Conservation (phyloP, 139 green algal genomes). For the Picochlorum sp. region DNA sequence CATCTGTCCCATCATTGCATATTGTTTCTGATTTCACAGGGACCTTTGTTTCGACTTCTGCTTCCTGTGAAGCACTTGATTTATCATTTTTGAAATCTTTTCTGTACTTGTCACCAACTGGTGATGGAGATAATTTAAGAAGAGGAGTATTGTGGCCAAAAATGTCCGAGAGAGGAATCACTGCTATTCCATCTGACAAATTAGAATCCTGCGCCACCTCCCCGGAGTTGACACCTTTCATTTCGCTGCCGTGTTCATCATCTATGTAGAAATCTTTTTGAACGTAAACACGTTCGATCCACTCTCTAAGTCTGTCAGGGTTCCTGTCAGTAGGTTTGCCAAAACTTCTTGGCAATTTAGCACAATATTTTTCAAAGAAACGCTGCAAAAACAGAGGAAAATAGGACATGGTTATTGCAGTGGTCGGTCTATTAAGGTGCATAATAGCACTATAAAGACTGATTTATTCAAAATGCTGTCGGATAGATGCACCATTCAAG, state of each 20-base stretch:
- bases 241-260: no score
- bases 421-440: no score
- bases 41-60: neutral
- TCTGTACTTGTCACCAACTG: no score
- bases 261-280: constrained; percentile 22
- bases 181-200: neutral
- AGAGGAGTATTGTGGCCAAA: neutral
- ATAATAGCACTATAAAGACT: no score
- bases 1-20: neutral
- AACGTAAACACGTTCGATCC: constrained; percentile 32
- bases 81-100: no score
- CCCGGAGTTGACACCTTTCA: no score
- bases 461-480: no score
- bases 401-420: no score
- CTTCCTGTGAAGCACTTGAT: no score
- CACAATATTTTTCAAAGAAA: constrained; percentile 4
- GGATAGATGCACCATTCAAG: no score
- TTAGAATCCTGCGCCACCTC: no score
- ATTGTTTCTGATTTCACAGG: neutral
- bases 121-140: neutral
- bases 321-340: constrained; percentile 26
- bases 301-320: constrained; percentile 16
- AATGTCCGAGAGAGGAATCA: neutral
- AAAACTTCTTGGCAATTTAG: constrained; percentile 26
- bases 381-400: no score